Evolutionary conservation across 2,329 filamentous ascomycete genomes (phyloP).

Genomic region (Ophiosphaerella narmari): DNA sequence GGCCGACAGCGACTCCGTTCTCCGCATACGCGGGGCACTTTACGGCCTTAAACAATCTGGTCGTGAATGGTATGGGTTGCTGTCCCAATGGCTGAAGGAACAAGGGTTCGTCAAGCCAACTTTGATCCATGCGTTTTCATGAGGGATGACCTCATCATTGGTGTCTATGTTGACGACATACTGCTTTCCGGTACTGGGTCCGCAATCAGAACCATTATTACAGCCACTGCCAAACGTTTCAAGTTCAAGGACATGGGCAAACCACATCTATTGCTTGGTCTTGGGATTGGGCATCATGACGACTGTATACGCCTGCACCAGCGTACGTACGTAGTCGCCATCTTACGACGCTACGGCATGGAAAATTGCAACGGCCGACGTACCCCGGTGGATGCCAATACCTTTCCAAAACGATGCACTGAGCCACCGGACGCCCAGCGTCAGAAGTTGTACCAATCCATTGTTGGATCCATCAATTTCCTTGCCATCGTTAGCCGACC

Average conservation of each 20-base stretch:
- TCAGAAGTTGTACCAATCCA: constrained; percentile 1
- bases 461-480: constrained; percentile 13
- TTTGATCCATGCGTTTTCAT: constrained; percentile 12
- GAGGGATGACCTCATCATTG: constrained; percentile 2
- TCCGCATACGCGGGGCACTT: constrained; percentile 6
- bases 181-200: constrained; percentile 1
- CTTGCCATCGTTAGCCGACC: constrained; percentile 3
- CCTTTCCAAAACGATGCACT: too few relatives aligned
- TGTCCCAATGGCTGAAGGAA: not conserved
- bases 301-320: constrained; percentile 2
- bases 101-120: not conserved
- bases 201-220: not conserved
- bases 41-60: constrained; percentile 22
- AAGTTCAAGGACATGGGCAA: constrained; percentile 10
- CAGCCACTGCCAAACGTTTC: not conserved
- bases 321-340: not conserved
- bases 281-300: constrained; percentile 6
- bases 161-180: constrained; percentile 18
- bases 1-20: not conserved
- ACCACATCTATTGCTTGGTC: constrained; percentile 2
- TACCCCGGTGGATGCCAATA: constrained; percentile 7
- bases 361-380: constrained; percentile 1
- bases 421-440: too few relatives aligned
- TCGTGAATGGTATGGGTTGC: constrained; percentile 13
- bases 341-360: constrained; percentile 4